phyloP scores from a whole-genome alignment of 176 grass and related monocot genomes.

The Bolboschoenus planiculmis region DNA sequence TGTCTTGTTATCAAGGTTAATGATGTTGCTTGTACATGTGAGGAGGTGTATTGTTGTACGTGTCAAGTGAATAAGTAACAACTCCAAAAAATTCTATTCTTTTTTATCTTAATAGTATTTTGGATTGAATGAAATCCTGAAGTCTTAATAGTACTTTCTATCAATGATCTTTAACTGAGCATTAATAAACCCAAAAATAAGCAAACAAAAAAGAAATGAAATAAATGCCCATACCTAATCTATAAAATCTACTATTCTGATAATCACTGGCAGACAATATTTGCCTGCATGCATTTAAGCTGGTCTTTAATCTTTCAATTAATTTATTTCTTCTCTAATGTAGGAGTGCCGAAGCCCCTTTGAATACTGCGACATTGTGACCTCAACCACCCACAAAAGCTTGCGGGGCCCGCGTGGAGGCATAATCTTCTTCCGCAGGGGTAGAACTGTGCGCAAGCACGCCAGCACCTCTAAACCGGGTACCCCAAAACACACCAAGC shows the following conservation, averaged over 20 bases:
- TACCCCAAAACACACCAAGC: neutral
- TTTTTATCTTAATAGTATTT: neutral
- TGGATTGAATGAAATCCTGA: neutral
- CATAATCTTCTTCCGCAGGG: conserved; percentile 92
- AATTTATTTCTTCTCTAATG: neutral
- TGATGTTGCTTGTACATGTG: neutral
- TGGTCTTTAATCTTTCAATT: neutral
- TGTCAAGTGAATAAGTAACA: neutral
- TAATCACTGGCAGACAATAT: neutral
- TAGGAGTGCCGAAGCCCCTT: conserved; percentile 89
- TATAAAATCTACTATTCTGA: neutral
- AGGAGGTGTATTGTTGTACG: neutral
- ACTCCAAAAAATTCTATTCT: neutral
- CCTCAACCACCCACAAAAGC: conserved; percentile 94
- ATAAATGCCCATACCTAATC: neutral
- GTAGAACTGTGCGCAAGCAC: conserved; percentile 46
- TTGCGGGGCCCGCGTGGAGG: conserved; percentile 89
- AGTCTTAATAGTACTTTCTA: neutral
- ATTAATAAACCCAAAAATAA: neutral
- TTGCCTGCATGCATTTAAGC: neutral
- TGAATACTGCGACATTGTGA: conserved; percentile 93
- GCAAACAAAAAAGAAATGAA: neutral
- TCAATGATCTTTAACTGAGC: neutral
- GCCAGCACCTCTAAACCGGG: conserved; percentile 25
- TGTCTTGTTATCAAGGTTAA: neutral